These are phyloP conservation scores for Dipteronia sinensis DNA, from an alignment of 345 rosid genomes.

Conservation along the genomic window DNA sequence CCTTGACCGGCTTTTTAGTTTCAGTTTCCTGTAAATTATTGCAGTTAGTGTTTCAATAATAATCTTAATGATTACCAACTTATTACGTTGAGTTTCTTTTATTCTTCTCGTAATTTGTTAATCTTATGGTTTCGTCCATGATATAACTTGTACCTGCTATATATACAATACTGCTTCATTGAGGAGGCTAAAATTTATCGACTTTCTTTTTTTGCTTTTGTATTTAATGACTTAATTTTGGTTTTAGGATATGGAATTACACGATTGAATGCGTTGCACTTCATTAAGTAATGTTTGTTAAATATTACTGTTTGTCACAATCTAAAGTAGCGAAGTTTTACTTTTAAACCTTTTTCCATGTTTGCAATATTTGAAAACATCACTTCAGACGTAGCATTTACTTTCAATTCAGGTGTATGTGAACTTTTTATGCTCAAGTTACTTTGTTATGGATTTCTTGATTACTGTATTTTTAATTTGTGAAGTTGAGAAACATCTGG, in stretches of 20 bases:
- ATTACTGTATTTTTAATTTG: not conserved
- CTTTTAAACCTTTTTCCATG: not conserved
- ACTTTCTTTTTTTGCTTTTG: not conserved
- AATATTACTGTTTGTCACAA: not conserved
- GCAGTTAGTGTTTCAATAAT: constrained; percentile 67
- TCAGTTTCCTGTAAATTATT: constrained; percentile 68
- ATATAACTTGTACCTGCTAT: not conserved
- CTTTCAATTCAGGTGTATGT: too few species aligned
- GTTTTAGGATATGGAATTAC: not conserved
- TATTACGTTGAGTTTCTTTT: not conserved
- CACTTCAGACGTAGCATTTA: not conserved
- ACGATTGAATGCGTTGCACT: not conserved
- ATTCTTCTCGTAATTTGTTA: not conserved
- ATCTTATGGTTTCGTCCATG: not conserved
- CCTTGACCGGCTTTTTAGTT: constrained; percentile 62
- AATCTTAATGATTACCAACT: constrained; percentile 29
- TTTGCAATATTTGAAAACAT: not conserved
- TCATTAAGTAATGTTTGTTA: not conserved
- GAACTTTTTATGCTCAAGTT: not conserved
- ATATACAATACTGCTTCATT: not conserved
- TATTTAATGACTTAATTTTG: too few species aligned
- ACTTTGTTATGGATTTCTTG: not conserved
- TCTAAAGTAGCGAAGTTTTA: not conserved
- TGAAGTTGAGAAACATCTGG: not conserved
- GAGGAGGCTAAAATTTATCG: not conserved